These are phyloP conservation scores for Trametes gibbosa DNA, from an alignment of 768 basidiomycete genomes.

Conservation along the genomic window DNA sequence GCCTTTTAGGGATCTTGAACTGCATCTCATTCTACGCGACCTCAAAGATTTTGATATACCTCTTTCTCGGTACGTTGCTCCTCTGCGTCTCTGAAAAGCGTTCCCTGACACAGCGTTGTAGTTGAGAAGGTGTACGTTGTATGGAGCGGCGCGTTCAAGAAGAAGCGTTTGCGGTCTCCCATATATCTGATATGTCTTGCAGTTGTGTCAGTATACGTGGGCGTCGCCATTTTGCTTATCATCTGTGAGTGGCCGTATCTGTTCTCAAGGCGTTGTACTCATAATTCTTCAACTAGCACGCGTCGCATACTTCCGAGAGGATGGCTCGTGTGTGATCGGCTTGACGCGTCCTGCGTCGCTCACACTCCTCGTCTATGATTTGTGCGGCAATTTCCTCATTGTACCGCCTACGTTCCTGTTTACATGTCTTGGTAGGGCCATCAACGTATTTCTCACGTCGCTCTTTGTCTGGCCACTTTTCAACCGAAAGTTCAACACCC, in stretches of 20 bases:
- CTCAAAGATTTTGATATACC: slow-evolving; percentile 47
- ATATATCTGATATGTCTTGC: slow-evolving; percentile 41
- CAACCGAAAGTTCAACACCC: slow-evolving; percentile 33
- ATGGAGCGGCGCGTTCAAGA: slow-evolving; percentile 36
- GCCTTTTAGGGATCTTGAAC: slow-evolving; percentile 42
- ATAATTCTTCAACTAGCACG: slow-evolving; percentile 29
- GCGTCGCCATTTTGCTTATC: slow-evolving; percentile 39
- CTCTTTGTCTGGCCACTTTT: slow-evolving; percentile 49
- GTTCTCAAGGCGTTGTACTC: not conserved
- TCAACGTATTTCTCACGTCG: slow-evolving; percentile 39
- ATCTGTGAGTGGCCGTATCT: slow-evolving; percentile 31
- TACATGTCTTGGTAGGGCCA: slow-evolving; percentile 18
- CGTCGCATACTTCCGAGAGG: slow-evolving; percentile 34
- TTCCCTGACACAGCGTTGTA: slow-evolving; percentile 16
- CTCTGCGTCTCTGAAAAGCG: not conserved
- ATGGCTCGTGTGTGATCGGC: slow-evolving; percentile 47
- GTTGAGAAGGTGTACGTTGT: slow-evolving; percentile 48
- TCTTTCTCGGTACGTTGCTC: slow-evolving; percentile 37
- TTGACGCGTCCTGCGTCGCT: slow-evolving; percentile 43
- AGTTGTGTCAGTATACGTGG: slow-evolving; percentile 37
- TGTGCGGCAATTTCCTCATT: slow-evolving; percentile 33
- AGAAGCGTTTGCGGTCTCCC: slow-evolving; percentile 37
- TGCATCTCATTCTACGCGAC: slow-evolving; percentile 42
- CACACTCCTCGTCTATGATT: slow-evolving; percentile 45
- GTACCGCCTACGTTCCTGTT: not conserved